Base-by-base conservation (phyloP, 2,329 filamentous ascomycete genomes). In the Cladosporium sp. region DNA sequence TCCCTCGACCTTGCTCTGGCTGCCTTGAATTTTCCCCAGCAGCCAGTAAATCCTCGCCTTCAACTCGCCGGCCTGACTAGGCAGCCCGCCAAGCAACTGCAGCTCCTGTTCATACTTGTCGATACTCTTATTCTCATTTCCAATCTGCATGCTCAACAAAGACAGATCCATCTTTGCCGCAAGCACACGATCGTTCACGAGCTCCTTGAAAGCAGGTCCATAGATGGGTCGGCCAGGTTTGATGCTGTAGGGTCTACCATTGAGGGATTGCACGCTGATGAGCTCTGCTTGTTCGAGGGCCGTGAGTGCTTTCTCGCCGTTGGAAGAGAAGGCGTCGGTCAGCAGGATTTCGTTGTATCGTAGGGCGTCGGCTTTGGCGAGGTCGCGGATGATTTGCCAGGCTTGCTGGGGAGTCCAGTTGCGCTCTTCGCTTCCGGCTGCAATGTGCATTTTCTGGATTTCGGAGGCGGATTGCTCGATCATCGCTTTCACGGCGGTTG, bases 381-480 rank as follows among this genome's bases (percentile, higher is more conserved):
- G 81, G 25, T 80, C 75, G 63, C 87, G 91, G 68, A 97, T 84
- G 2, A 98, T 72, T 53, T 85, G 79, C 93, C 93, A 97, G 0
- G 89, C 92, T 72, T 97, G 93, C 62, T 93, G 84, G 4, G 82
- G 75, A 0, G 84, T 87, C 87, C 89, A 97, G 48, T 79, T 79
- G 25, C 79, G 78, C 2, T 74, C 71, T 43, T 79, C 79, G 39
- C 82, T 80, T 19, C 70, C 65, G 38, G 75, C 62, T 3, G 94
- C 74, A 25, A 98, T 80, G 71, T 91, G 97, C 77, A 96, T 90
- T 63, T 95, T 95, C 54, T 95, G 73, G 41, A 97, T 91, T 63
- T 97, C 93, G 0, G 87, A 88, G 0, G 90, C 87, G 15, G 86
- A 86, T 63, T 95, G 89, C 49, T 88, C 84, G 48, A 95, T 86